Conservation (phyloP, 192 early-diverging fungal species). For the Diversispora epigaea region DNA sequence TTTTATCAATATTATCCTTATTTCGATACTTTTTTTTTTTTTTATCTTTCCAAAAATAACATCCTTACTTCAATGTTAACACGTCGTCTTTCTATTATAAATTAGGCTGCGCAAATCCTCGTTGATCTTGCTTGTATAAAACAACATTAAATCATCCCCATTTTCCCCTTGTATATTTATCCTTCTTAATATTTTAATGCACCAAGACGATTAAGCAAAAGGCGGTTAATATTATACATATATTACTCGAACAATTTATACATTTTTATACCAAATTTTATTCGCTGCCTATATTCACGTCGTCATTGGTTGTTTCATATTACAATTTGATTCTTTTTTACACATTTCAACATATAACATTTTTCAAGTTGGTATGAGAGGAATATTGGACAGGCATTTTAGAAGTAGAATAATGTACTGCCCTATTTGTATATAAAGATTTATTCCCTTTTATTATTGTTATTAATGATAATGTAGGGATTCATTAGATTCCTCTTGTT, state of each 20-base stretch:
- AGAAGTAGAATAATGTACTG: conserved; percentile 8
- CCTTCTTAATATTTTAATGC: neutral
- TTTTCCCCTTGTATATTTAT: conserved; percentile 16
- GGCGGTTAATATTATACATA: too few relatives aligned
- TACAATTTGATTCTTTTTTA: neutral
- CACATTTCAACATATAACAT: neutral
- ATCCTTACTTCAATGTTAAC: neutral
- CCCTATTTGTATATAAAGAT: conserved; percentile 7
- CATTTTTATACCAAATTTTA: neutral
- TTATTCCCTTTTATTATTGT: neutral
- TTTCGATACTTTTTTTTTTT: neutral
- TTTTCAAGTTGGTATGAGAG: neutral
- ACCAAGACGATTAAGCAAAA: too few relatives aligned
- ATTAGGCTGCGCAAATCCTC: conserved; percentile 33
- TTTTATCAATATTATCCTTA: too few relatives aligned
- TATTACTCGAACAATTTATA: too few relatives aligned
- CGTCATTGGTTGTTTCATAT: conserved; percentile 20
- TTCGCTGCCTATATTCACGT: neutral
- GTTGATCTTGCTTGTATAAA: conserved; percentile 35
- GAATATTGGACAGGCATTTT: conserved; percentile 12
- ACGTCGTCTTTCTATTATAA: neutral
- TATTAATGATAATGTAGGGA: neutral
- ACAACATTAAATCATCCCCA: conserved; percentile 29
- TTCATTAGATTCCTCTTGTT: conserved; percentile 12
- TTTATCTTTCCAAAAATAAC: neutral